Conservation (phyloP, 495 filamentous ascomycete genomes). For the Xylaria acuta region DNA sequence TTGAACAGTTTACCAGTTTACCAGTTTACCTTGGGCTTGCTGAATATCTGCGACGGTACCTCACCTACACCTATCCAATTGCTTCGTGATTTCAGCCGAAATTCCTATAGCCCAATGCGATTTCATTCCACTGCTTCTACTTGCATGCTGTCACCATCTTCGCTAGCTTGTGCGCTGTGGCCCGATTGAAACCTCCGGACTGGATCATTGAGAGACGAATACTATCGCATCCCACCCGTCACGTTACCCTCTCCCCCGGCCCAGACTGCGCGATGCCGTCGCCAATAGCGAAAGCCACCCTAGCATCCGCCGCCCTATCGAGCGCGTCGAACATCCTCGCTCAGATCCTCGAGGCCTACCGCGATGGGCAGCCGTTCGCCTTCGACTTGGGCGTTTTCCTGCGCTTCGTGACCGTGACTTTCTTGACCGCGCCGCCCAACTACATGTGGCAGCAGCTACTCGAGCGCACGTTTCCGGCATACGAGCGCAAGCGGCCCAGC, state of each 20-base stretch:
- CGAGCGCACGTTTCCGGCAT: conserved; percentile 42
- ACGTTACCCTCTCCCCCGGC: not conserved
- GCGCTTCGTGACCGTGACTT: conserved; percentile 40
- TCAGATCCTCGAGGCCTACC: conserved; percentile 42
- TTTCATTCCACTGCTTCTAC: not conserved
- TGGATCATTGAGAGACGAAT: not conserved
- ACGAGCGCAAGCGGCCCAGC: conserved; percentile 30
- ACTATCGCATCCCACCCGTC: not conserved
- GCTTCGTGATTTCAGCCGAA: not conserved
- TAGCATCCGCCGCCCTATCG: conserved; percentile 39
- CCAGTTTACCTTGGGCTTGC: not conserved
- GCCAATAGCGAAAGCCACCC: conserved; percentile 40
- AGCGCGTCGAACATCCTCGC: conserved; percentile 41
- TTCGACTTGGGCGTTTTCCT: conserved; percentile 40
- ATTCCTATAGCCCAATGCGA: conserved; percentile 15
- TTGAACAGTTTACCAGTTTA: too few species aligned
- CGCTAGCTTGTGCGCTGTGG: conserved; percentile 12
- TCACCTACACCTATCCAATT: not conserved
- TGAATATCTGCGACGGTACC: not conserved
- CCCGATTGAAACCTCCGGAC: conserved; percentile 1
- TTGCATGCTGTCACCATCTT: conserved; percentile 16
- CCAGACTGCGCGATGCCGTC: conserved; percentile 34
- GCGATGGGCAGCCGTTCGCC: conserved; percentile 35
- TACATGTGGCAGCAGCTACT: conserved; percentile 44
- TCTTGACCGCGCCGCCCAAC: conserved; percentile 41